These are phyloP conservation scores for Alternaria atra DNA, from an alignment of 2,329 filamentous ascomycete species.

Conservation along the genomic window DNA sequence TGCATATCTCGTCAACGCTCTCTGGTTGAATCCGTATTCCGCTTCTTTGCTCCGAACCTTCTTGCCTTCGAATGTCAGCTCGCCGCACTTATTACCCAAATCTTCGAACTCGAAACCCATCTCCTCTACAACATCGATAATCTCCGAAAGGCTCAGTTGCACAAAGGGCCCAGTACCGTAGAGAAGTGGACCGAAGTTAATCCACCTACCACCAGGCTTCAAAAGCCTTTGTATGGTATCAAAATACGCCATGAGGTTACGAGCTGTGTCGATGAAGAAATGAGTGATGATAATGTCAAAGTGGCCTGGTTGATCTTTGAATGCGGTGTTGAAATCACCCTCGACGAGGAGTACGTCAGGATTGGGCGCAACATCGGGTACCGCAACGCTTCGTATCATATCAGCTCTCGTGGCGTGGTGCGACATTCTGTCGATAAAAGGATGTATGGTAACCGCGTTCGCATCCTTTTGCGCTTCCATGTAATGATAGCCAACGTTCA, in stretches of 20 bases:
- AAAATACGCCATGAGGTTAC: slow-evolving; percentile 64
- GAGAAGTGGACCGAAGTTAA: slow-evolving; percentile 66
- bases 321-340: slow-evolving; percentile 64
- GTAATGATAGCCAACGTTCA: slow-evolving; percentile 65
- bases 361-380: slow-evolving; percentile 53
- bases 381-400: slow-evolving; percentile 57
- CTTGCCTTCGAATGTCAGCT: slow-evolving; percentile 53
- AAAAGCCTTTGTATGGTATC: slow-evolving; percentile 63
- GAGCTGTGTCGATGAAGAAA: slow-evolving; percentile 70
- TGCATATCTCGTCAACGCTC: slow-evolving; percentile 61
- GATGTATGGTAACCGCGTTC: slow-evolving; percentile 53
- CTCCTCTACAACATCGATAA: slow-evolving; percentile 57
- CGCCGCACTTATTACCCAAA: slow-evolving; percentile 53
- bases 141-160: slow-evolving; percentile 65
- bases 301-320: slow-evolving; percentile 28
- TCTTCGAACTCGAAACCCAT: slow-evolving; percentile 64
- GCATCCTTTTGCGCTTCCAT: slow-evolving; percentile 49
- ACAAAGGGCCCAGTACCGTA: slow-evolving; percentile 65
- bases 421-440: slow-evolving; percentile 66
- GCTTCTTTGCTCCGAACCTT: slow-evolving; percentile 59
- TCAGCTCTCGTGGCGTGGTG: slow-evolving; percentile 62
- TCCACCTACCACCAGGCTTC: slow-evolving; percentile 61
- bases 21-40: slow-evolving; percentile 63
- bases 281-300: slow-evolving; percentile 65
- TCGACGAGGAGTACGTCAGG: slow-evolving; percentile 60